Base-by-base conservation (phyloP, 495 filamentous ascomycete genomes). In the Neurospora sp. region DNA sequence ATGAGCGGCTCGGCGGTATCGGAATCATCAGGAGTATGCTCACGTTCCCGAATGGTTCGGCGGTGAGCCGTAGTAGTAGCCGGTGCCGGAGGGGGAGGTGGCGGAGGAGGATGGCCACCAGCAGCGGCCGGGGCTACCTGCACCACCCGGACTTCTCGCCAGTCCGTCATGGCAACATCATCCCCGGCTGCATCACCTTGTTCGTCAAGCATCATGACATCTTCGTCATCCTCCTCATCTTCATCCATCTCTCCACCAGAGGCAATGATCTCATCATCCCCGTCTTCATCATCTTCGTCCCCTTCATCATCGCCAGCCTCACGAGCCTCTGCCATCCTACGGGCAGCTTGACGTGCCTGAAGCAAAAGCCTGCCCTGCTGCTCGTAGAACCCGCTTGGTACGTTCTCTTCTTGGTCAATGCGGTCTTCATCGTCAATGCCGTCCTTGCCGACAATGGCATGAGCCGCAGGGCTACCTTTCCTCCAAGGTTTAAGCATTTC, bases 351-450 rank as follows among this genome's bases (percentile, higher is more conserved):
- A 3, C 83, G 83, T 66, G 79, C 77, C 40, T 82, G 81, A 3
- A 76, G 72, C 18, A 82, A 71, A 37, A 82, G 76, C 66, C 80
- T 73, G 41, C 40, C 73, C 71, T 82, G 80, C 59, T 81, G 77
- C n/a, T 74, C 44, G 44, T 76, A 76, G 42, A 82, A 81, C n/a
- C 72, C 75, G 38, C 78, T 76, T 10, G 70, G 73, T 39, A 80
- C 77, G 20, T 74, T 73, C 16, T 84, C 81, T 48, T 83, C 78
- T 20, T 79, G 77, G 9, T 82, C 80, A 59, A 79, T 77, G 35
- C 82, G 75, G 73, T 93, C 90, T 77, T 98, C 95, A 76, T 99
- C 96, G 79, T 97, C 93, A 20, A 99, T 91, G 12, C 95, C 95
- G 76, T 91, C 88, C 81, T 90, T 88, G 14, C 94, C 96, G 76